Base-by-base conservation (phyloP, 1,284 basidiomycete genomes). In the Mycena sp. region DNA sequence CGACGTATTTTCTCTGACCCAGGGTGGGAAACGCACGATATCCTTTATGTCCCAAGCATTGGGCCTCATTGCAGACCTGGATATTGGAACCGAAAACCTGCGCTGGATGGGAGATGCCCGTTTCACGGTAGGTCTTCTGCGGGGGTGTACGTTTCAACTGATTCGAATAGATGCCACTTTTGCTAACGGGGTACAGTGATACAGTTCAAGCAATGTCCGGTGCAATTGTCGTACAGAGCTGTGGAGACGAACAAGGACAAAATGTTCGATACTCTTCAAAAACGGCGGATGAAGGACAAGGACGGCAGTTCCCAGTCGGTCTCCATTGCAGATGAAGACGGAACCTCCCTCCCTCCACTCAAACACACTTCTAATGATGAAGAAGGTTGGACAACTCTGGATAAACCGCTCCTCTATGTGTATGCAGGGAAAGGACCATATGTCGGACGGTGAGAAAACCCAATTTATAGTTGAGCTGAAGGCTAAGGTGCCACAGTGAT, bases 91-190 rank as follows among this genome's bases (percentile, higher is more conserved):
- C 0, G 96, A 98, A 63, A 80, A 93, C 70, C 76, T 96, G 46
- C 87, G 97, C 3, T 98, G 94, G 89, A 90, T 99, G 86, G 97
- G 97, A n/a, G 93, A 95, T 73, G 82, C 86, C 9, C 89, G 97
- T 2, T 99, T 99, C 77, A 73, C 93, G n/a, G 81, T 90, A 55
- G 96, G 96, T 4, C 91, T 90, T 74, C 72, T 98, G 2, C 84
- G 88, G 55, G 94, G 91, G 49, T 28, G 50, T 44, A 56, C 25
- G 58, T 56, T 52, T 12, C 56, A 64, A 23, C 43, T 48, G 64
- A 30, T 28, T 58, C 21, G 59, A n/a, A 49, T 28, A 2, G 23
- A 21, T 14, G 21, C 10, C 26, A 21, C 4, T 29, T 38, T 54
- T 37, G 25, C 25, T 63, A 23, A 59, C 38, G 16, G n/a, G 35